phyloP scores from a whole-genome alignment of 2,329 filamentous ascomycete species.

The Cercospora beticola region DNA sequence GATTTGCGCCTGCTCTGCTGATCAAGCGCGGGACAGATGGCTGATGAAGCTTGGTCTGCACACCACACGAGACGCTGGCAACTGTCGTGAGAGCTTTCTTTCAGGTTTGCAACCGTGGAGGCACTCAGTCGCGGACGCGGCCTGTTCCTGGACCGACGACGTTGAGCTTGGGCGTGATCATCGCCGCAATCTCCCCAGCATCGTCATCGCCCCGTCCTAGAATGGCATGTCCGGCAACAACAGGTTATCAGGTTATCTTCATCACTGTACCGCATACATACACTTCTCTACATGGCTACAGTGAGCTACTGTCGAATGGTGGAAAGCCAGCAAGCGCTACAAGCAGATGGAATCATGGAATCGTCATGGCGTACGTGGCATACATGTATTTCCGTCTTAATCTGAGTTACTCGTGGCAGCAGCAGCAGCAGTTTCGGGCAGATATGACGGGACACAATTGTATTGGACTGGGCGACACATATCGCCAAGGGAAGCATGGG shows the following conservation, averaged over 20 bases:
- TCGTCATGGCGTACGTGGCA: too few relatives aligned
- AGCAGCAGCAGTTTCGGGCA: too few relatives aligned
- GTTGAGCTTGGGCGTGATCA: background rate
- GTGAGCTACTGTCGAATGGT: background rate
- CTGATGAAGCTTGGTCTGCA: background rate
- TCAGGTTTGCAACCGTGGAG: background rate
- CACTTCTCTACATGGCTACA: background rate
- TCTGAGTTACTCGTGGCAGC: too few relatives aligned
- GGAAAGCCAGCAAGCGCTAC: too few relatives aligned
- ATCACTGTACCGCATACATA: background rate
- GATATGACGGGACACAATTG: too few relatives aligned
- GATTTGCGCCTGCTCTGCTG: background rate
- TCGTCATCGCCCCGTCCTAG: background rate
- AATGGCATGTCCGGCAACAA: background rate
- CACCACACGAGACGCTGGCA: background rate
- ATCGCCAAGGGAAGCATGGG: background rate
- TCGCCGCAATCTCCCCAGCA: background rate
- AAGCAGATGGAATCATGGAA: too few relatives aligned
- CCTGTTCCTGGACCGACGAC: background rate
- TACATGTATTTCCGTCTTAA: too few relatives aligned
- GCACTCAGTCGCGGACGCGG: background rate
- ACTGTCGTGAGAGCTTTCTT: background rate
- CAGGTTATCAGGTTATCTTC: background rate
- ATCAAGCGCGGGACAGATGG: background rate
- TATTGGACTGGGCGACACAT: background rate